Evolutionary conservation across 805 yeast species (phyloP).

Genomic region (Myxozyma neotropica): DNA sequence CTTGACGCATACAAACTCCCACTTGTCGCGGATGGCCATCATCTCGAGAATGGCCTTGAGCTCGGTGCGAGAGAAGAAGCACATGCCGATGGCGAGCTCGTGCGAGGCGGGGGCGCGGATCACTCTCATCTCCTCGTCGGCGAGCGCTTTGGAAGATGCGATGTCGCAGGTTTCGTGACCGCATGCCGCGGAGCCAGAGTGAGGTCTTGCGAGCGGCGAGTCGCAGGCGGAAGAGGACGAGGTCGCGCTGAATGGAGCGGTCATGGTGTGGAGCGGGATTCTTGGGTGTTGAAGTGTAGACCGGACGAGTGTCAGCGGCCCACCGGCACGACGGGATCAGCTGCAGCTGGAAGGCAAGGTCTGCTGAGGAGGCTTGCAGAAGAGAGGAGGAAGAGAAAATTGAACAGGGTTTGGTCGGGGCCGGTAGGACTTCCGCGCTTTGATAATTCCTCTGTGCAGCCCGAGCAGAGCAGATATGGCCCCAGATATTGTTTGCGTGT

Average conservation of each 20-base stretch:
- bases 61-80: conserved; percentile 18
- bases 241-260: too few species aligned
- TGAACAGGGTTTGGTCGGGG: neutral
- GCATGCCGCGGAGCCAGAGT: too few species aligned
- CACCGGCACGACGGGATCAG: neutral
- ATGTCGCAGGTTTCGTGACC: conserved; percentile 3
- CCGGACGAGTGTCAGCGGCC: conserved; percentile 4
- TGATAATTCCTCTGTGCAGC: too few species aligned
- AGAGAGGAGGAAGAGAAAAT: neutral
- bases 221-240: too few species aligned
- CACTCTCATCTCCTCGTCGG: neutral
- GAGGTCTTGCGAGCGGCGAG: neutral
- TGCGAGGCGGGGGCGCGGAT: neutral
- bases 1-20: conserved; percentile 27
- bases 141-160: neutral
- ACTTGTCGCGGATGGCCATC: conserved; percentile 22
- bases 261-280: too few species aligned
- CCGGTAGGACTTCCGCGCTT: neutral
- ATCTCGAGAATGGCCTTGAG: conserved; percentile 18
- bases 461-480: too few species aligned
- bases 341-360: neutral
- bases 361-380: neutral
- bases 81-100: conserved; percentile 14
- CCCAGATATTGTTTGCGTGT: too few species aligned
- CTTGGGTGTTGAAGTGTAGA: too few species aligned